Conservation (phyloP, 768 basidiomycete genomes). For the Tephrocybe rancida region DNA sequence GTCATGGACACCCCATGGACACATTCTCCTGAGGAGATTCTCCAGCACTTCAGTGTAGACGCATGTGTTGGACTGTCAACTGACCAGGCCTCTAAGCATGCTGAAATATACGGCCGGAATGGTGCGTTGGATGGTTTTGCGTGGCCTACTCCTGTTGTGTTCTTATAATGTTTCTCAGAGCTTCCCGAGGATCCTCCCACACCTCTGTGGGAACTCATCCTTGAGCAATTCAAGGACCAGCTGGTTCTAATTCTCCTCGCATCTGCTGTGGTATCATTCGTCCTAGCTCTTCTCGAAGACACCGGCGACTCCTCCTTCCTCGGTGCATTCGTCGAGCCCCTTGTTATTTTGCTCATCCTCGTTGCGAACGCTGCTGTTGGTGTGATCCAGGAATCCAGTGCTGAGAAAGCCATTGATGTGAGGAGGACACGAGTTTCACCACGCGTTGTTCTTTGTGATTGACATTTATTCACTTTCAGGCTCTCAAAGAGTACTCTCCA, state of each 20-base stretch:
- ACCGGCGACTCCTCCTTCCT: slow-evolving; percentile 63
- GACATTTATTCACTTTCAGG: slow-evolving; percentile 47
- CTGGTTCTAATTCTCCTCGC: slow-evolving; percentile 95
- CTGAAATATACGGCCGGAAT: slow-evolving; percentile 84
- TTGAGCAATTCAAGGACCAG: slow-evolving; percentile 99
- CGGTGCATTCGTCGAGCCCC: slow-evolving; percentile 93
- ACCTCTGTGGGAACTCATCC: slow-evolving; percentile 89
- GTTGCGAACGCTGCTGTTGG: slow-evolving; percentile 97
- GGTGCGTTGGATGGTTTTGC: slow-evolving; percentile 43
- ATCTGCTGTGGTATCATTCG: slow-evolving; percentile 91
- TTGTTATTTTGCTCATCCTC: slow-evolving; percentile 94
- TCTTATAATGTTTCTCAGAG: slow-evolving; percentile 47
- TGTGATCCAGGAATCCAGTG: slow-evolving; percentile 95
- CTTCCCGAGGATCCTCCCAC: slow-evolving; percentile 92
- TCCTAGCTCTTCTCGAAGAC: slow-evolving; percentile 88
- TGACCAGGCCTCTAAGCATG: slow-evolving; percentile 72
- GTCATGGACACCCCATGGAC: slow-evolving; percentile 83
- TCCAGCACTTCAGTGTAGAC: slow-evolving; percentile 76
- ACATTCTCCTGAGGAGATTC: slow-evolving; percentile 62
- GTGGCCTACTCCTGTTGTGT: background rate
- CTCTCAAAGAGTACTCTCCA: slow-evolving; percentile 94
- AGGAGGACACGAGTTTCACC: slow-evolving; percentile 34
- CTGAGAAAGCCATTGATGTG: slow-evolving; percentile 97
- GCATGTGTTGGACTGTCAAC: slow-evolving; percentile 60
- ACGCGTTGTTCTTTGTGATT: slow-evolving; percentile 6